Evolutionary conservation across 768 basidiomycete genomes (phyloP).

Genomic region (Suillus bovinus): DNA sequence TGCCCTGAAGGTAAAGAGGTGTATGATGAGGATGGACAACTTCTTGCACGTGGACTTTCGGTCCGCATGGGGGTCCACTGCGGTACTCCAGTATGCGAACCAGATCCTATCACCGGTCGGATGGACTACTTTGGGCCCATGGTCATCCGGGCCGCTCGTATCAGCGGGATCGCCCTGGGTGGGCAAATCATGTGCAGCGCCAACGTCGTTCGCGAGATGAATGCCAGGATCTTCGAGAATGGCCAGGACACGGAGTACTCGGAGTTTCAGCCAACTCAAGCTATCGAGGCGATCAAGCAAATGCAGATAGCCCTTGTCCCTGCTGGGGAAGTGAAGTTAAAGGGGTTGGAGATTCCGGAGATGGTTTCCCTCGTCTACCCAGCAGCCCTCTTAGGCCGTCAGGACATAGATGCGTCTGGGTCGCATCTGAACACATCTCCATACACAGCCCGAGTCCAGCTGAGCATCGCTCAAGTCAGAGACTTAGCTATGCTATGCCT

Average conservation of each 20-base stretch:
- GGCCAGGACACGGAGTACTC: conserved; percentile 64
- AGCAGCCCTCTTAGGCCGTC: conserved; percentile 65
- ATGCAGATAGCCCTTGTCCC: conserved; percentile 68
- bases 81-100: conserved; percentile 85
- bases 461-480: conserved; percentile 72
- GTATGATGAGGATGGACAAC: conserved; percentile 58
- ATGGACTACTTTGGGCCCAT: conserved; percentile 99
- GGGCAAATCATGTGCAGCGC: conserved; percentile 93
- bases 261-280: conserved; percentile 52
- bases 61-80: conserved; percentile 98
- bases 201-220: conserved; percentile 83
- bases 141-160: conserved; percentile 91
- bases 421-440: conserved; percentile 15
- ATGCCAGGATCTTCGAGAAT: conserved; percentile 54
- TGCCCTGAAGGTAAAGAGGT: conserved; percentile 88
- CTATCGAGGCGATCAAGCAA: conserved; percentile 72
- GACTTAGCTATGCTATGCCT: conserved; percentile 74
- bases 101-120: conserved; percentile 86
- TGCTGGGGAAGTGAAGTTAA: conserved; percentile 91
- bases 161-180: conserved; percentile 79
- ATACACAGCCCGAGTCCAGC: conserved; percentile 47
- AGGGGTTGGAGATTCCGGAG: conserved; percentile 93
- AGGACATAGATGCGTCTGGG: conserved; percentile 48
- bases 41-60: conserved; percentile 85
- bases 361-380: conserved; percentile 86